These are phyloP conservation scores for Mycogone perniciosa DNA, from an alignment of 2,329 filamentous ascomycete species.

Conservation along the genomic window DNA sequence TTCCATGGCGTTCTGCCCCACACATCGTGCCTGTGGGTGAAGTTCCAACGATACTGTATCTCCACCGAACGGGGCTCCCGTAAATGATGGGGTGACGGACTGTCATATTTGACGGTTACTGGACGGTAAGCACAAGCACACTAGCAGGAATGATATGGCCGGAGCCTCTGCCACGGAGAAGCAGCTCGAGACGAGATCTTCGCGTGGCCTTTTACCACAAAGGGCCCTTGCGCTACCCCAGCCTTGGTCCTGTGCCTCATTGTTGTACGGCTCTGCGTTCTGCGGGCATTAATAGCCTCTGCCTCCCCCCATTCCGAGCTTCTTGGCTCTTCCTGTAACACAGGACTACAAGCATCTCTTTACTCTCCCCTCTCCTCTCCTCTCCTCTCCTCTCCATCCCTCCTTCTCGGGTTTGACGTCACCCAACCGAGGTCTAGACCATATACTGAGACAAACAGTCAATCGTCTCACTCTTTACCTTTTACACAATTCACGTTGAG, in stretches of 20 bases:
- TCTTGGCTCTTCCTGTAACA: background rate
- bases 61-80: conserved; percentile 3
- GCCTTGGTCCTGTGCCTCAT: conserved; percentile 11
- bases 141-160: background rate
- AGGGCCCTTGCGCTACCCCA: conserved; percentile 7
- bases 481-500: no score
- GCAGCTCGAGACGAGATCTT: conserved; percentile 9
- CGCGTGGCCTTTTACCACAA: conserved; percentile 11
- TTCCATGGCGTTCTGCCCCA: conserved; percentile 4
- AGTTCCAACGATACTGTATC: background rate
- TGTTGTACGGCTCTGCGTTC: conserved; percentile 1
- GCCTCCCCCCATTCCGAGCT: background rate
- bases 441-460: background rate
- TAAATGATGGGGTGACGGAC: background rate
- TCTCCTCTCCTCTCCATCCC: background rate
- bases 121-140: background rate
- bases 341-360: background rate
- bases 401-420: background rate
- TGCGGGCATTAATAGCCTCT: conserved; percentile 1
- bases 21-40: background rate
- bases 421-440: background rate
- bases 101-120: background rate
- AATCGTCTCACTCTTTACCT: background rate
- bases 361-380: background rate
- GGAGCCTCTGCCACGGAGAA: conserved; percentile 5